A percentile compares a stretch with the other conserved stretches of the same genome.
Evolutionary conservation across 1,284 basidiomycete genomes (phyloP).

Genomic region (Anthracocystis setariae): DNA sequence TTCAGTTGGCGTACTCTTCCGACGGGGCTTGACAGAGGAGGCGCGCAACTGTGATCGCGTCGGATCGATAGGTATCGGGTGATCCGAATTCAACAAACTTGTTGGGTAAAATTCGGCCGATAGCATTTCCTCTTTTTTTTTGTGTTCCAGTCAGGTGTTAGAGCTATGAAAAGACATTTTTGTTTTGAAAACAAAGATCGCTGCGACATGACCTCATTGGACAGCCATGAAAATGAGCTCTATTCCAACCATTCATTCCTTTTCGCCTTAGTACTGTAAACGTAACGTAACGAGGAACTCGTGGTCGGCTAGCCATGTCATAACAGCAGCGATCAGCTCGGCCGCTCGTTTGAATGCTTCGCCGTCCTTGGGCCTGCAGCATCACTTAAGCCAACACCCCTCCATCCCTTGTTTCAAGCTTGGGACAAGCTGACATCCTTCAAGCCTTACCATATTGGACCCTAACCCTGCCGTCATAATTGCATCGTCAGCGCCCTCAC

Average conservation of each 20-base stretch:
- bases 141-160: no score
- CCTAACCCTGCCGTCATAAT: constrained; percentile 9
- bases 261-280: no score
- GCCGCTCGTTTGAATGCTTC: background rate
- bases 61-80: background rate
- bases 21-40: background rate
- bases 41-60: background rate
- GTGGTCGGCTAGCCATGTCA: constrained; percentile 1
- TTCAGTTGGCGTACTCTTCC: no score
- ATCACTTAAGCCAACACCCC: constrained; percentile 18
- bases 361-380: constrained; percentile 1
- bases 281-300: no score
- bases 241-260: no score
- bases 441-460: constrained; percentile 10
- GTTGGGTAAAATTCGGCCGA: background rate
- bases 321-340: no score
- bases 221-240: constrained; percentile 1
- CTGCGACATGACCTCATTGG: constrained; percentile 32
- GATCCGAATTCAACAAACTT: background rate
- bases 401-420: no score
- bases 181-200: no score
- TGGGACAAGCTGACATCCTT: no score
- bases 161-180: no score
- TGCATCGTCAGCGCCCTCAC: no score
- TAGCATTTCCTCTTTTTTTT: no score